phyloP scores from a whole-genome alignment of 306 rosid species.

The Cucumis cinereus region DNA sequence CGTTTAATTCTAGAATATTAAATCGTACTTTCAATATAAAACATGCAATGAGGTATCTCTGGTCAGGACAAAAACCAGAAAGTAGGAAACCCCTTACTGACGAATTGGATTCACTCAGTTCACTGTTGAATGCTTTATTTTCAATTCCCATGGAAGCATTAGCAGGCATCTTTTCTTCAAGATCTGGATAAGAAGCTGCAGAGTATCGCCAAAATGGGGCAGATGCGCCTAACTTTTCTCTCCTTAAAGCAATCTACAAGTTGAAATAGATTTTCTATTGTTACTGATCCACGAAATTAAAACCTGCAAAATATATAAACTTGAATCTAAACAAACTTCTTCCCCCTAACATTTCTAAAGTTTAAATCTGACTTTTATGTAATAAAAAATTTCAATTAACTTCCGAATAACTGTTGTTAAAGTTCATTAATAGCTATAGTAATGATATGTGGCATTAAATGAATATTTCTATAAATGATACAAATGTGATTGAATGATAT shows the following conservation, averaged over 20 bases:
- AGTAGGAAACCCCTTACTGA: not conserved
- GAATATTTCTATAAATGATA: not conserved
- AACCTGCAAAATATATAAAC: not conserved
- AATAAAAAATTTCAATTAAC: not conserved
- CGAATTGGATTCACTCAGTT: conserved; percentile 9
- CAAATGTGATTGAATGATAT: not conserved
- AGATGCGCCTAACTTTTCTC: conserved; percentile 41
- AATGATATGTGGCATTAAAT: not conserved
- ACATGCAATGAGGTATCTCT: not conserved
- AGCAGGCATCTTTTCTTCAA: conserved; percentile 20
- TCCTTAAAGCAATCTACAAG: conserved; percentile 39
- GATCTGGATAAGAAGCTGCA: conserved; percentile 51
- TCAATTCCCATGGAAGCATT: conserved; percentile 12
- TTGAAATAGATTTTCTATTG: not conserved
- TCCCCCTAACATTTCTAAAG: not conserved
- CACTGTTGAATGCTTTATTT: conserved; percentile 10
- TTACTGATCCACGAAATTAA: not conserved
- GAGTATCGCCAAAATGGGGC: conserved; percentile 56
- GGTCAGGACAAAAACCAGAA: not conserved
- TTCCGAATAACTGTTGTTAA: not conserved
- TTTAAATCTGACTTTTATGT: not conserved
- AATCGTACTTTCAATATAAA: not conserved
- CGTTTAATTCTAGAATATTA: too few species aligned
- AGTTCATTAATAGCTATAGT: not conserved
- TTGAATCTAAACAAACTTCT: not conserved